Base-by-base conservation (phyloP, 192 early-diverging fungal genomes). In the Coemansia erecta region DNA sequence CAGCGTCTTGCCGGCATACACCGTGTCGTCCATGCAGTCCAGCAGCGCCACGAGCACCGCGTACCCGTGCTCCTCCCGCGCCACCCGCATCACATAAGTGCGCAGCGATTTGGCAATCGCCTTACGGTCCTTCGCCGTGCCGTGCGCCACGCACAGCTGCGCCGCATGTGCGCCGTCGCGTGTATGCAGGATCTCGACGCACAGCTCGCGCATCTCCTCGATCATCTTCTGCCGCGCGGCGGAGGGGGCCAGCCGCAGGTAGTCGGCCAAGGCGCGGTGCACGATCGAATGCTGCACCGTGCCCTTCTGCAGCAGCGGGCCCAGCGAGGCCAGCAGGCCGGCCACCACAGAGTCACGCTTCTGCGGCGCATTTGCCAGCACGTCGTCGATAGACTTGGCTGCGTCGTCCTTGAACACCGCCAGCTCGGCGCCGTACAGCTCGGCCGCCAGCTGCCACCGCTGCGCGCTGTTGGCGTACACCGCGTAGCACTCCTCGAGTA, bases 341-440 rank as follows among this genome's bases (percentile, higher is more conserved):
- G 83, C 83, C 61, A 96, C 47, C 39, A 93, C 84, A 8, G 65
- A 54, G 14, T 48, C 66, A 18, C 58, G 64, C 62, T 76, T 72
- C 58, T 69, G 49, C 59, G 73, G 73, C 35, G 60, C 23, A 23
- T 41, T 17, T 10, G 64, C 70, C 19, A 98, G 73, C 39, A 97
- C 82, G 5, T 55, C 60, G 47, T 74, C 72, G 13, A 80, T 13
- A 11, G 60, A 57, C 13, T 45, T 41, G 2, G 28, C 19, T 19
- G 61, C 68, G 10, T 83, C 81, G 43, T 81, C 79, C 85, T 87
- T 91, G 70, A 94, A 96, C 21, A 97, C 61, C 4, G 89, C 84
- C 80, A 89, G 93, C 68, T 97, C 94, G 12, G 86, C 89, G 45
- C 94, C 94, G 72, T 95, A 97, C 66, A 98, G 92, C 81, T 98